A percentile compares a stretch with the other conserved stretches of the same genome.
These are phyloP conservation scores for Cucumis hystrix DNA, from an alignment of 306 rosid genomes.

Conservation along the genomic window DNA sequence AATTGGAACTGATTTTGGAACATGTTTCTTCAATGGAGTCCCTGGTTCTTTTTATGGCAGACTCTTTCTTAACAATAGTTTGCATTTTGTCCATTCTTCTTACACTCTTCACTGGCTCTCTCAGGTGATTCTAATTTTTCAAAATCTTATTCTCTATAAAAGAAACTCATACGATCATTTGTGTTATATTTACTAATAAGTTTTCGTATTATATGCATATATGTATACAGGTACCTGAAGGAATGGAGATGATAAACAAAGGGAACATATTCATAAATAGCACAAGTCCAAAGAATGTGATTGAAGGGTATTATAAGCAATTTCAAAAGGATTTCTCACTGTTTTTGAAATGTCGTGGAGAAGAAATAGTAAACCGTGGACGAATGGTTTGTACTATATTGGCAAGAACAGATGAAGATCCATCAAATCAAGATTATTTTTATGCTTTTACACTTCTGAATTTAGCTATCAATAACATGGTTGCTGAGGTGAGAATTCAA, in stretches of 20 bases:
- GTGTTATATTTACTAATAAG: too few relatives aligned
- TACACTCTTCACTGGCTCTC: background rate
- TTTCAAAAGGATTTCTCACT: conserved; percentile 23
- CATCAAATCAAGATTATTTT: background rate
- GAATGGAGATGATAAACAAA: conserved; percentile 1
- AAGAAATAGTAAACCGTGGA: conserved; percentile 24
- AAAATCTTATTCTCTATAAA: background rate
- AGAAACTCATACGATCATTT: too few relatives aligned
- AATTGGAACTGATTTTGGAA: background rate
- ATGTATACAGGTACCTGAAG: too few relatives aligned
- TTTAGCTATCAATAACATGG: conserved; percentile 23
- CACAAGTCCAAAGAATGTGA: conserved; percentile 13
- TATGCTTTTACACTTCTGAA: conserved; percentile 2
- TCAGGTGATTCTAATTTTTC: background rate
- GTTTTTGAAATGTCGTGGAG: conserved; percentile 23
- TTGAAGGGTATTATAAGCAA: conserved; percentile 9
- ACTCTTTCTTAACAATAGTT: background rate
- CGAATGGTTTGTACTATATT: conserved; percentile 19
- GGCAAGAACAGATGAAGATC: conserved; percentile 12
- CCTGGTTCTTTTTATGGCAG: background rate
- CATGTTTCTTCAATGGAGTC: background rate
- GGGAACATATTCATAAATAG: conserved; percentile 15
- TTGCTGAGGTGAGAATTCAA: conserved; percentile 15
- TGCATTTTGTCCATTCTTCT: background rate
- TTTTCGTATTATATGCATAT: too few relatives aligned